Evolutionary conservation across 164 flowering plant species (phyloP).

Genomic region (Kingdonia uniflora): DNA sequence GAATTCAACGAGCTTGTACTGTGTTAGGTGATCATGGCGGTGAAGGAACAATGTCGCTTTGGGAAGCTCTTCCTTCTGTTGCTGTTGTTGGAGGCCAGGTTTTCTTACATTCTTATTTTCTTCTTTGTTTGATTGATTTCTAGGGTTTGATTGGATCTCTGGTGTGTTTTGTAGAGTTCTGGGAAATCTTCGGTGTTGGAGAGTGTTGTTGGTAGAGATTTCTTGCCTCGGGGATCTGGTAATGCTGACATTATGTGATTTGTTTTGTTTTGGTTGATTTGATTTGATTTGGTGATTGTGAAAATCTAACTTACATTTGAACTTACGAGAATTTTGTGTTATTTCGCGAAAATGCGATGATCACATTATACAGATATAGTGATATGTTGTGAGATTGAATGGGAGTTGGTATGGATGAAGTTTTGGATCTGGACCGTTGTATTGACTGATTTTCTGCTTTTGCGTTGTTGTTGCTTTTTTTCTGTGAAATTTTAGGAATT

Average conservation of each 20-base stretch:
- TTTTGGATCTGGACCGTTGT: no score
- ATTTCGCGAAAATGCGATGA: no score
- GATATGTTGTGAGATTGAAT: no score
- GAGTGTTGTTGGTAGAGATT: slow-evolving; percentile 95
- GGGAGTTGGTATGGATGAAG: no score
- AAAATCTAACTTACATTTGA: no score
- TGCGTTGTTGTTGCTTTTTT: not conserved
- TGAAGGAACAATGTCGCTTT: slow-evolving; percentile 79
- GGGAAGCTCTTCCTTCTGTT: slow-evolving; percentile 99
- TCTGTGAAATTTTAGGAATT: slow-evolving; percentile 40
- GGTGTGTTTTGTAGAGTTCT: slow-evolving; percentile 53
- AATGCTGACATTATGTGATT: slow-evolving; percentile 12
- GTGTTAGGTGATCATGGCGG: slow-evolving; percentile 97
- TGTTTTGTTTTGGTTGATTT: no score
- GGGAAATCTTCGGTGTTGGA: slow-evolving; percentile 97
- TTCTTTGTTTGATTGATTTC: slow-evolving; percentile 1
- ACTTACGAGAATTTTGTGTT: no score
- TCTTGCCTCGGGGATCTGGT: slow-evolving; percentile 99
- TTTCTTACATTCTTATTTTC: not conserved
- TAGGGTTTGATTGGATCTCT: slow-evolving; percentile 6
- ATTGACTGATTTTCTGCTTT: no score
- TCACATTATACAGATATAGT: no score
- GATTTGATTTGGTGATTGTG: no score
- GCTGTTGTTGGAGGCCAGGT: slow-evolving; percentile 99
- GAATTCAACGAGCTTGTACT: slow-evolving; percentile 91